Conservation (phyloP, 2,329 filamentous ascomycete genomes). For the Claviceps monticola region DNA sequence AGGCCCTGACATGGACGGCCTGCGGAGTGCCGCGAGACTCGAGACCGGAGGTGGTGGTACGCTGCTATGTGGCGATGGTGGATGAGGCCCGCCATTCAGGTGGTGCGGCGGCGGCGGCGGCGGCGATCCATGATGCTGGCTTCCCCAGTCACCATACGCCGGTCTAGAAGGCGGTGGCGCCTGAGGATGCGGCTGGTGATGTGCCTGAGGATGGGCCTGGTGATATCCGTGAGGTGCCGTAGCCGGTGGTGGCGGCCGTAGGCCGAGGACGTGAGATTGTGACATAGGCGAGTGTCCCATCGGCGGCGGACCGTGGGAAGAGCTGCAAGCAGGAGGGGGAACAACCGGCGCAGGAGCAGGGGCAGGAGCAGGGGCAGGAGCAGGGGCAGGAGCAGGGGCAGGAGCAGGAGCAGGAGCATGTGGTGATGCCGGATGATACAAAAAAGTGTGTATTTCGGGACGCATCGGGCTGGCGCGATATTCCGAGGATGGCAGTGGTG, state of each 20-base stretch:
- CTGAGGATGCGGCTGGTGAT: slow-evolving; percentile 5
- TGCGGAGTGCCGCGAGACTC: slow-evolving; percentile 33
- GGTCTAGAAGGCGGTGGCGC: slow-evolving; percentile 13
- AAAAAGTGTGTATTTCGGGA: slow-evolving; percentile 8
- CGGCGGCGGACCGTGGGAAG: slow-evolving; percentile 10
- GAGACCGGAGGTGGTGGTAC: slow-evolving; percentile 14
- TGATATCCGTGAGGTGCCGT: slow-evolving; percentile 14
- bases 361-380: slow-evolving; percentile 1
- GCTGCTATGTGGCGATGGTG: slow-evolving; percentile 19
- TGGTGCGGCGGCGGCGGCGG: slow-evolving; percentile 33
- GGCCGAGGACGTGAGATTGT: slow-evolving; percentile 14
- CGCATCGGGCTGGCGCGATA: slow-evolving; percentile 13
- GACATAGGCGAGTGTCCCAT: slow-evolving; percentile 7
- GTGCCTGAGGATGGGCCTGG: slow-evolving; percentile 7
- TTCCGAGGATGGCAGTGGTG: slow-evolving; percentile 11
- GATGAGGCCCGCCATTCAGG: slow-evolving; percentile 31
- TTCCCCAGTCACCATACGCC: slow-evolving; percentile 34
- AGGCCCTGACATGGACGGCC: slow-evolving; percentile 31
- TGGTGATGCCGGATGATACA: slow-evolving; percentile 7
- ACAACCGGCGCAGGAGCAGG: slow-evolving; percentile 5
- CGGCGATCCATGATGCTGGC: slow-evolving; percentile 31
- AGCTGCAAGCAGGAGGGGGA: neutral
- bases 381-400: slow-evolving; percentile 2
- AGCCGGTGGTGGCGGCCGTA: slow-evolving; percentile 10
- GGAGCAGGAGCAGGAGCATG: slow-evolving; percentile 4